These are phyloP conservation scores for Glutinoglossum americanum DNA, from an alignment of 495 filamentous ascomycete species.

Conservation along the genomic window DNA sequence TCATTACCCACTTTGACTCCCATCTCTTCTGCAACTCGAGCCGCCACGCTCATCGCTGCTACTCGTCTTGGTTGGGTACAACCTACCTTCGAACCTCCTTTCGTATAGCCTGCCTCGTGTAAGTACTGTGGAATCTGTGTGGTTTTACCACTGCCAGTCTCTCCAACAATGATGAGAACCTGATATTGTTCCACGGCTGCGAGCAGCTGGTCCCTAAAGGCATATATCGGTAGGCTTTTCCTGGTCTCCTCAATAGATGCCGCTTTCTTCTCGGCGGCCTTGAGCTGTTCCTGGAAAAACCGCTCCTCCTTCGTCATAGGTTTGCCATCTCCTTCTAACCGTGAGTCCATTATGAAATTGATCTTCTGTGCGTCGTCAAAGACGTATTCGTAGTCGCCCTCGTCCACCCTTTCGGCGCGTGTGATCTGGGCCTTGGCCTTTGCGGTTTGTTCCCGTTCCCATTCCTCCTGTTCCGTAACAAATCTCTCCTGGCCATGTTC, in stretches of 20 bases:
- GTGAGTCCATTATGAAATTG: constrained; percentile 61
- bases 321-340: constrained; percentile 43
- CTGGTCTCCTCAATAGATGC: constrained; percentile 74
- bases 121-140: constrained; percentile 80
- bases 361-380: constrained; percentile 80
- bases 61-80: constrained; percentile 88
- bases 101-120: constrained; percentile 31
- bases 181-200: constrained; percentile 47
- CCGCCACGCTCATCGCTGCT: constrained; percentile 87
- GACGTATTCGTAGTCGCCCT: constrained; percentile 83
- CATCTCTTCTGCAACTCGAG: constrained; percentile 88
- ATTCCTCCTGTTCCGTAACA: constrained; percentile 87
- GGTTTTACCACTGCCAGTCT: constrained; percentile 82
- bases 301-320: constrained; percentile 57
- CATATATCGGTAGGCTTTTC: constrained; percentile 78
- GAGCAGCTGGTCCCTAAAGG: constrained; percentile 31
- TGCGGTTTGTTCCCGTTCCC: constrained; percentile 77
- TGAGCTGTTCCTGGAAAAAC: constrained; percentile 53
- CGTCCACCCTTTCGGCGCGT: constrained; percentile 49
- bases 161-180: constrained; percentile 68
- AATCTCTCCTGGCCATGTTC: constrained; percentile 76
- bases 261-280: constrained; percentile 71
- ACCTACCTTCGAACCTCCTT: constrained; percentile 38
- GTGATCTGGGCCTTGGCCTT: constrained; percentile 80
- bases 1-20: constrained; percentile 78